Base-by-base conservation (phyloP, 768 basidiomycete species). In the Mrakia frigida region DNA sequence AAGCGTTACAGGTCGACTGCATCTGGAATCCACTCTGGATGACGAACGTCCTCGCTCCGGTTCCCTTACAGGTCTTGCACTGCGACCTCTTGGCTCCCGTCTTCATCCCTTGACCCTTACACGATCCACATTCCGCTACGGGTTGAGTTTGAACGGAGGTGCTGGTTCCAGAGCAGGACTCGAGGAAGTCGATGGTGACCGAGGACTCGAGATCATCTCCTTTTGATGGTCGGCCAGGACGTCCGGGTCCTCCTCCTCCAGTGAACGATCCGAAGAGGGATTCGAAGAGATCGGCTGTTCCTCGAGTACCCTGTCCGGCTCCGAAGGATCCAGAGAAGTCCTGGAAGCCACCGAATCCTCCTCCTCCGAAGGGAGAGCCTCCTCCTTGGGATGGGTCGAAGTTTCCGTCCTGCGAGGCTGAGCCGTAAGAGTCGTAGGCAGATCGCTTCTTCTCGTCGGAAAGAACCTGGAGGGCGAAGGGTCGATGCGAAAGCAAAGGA, bases 11-110 rank as follows among this genome's bases (percentile, higher is more conserved):
- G 41, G 93, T 94, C 78, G 90, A 92, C 33, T 94, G 90, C 93
- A 99, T 95, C 82, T 94, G 92, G 88, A 99, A 98, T 25, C 97
- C 97, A 82, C 87, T 90, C 81, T 93, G 90, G 81, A 99, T 88
- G 73, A 93, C 90, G 83, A 92, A 98, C 25, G 94, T 92, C 83
- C 90, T 88, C 50, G 90, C 89, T 63, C 97, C 97, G 33, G 91
- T 87, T 74, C 97, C 97, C 76, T 89, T 87, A 84, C 97, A 99
- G 50, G 90, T 84, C 70, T 85, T 81, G 84, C 97, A 99, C 39
- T 89, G 88, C 70, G 88, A 87, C 80, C 91, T 87, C 84, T 94
- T 91, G 50, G 91, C 89, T 43, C 96, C 96, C 31, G 88, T 84
- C 84, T 92, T 97, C 82, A 99, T 84, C 11, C 97, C 97, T 80